Conservation (phyloP, 1,284 basidiomycete species). For the Ceratobasidium sp. region DNA sequence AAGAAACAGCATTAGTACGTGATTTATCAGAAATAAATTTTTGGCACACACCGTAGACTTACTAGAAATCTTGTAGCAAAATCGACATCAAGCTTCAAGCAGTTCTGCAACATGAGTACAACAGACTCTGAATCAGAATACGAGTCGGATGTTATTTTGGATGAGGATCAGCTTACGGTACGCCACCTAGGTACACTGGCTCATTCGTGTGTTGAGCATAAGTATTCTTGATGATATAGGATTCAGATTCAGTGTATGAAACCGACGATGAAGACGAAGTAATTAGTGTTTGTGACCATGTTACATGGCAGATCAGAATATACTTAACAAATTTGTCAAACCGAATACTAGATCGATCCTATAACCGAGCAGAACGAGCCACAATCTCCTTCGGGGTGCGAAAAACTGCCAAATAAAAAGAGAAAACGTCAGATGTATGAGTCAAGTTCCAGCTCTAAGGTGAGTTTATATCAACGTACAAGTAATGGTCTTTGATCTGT, state of each 20-base stretch:
- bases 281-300: neutral
- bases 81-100: neutral
- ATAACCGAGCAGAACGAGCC: neutral
- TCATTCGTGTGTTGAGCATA: neutral
- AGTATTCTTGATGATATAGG: neutral
- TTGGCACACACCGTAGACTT: too few species aligned
- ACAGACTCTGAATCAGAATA: neutral
- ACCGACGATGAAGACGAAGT: neutral
- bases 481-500: too few species aligned
- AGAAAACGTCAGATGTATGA: neutral
- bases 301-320: too few species aligned
- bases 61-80: too few species aligned
- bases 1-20: too few species aligned
- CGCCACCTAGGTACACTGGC: neutral
- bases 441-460: neutral
- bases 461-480: neutral
- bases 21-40: too few species aligned
- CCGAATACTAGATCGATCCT: too few species aligned
- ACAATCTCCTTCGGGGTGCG: neutral
- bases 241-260: neutral
- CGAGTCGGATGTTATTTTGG: constrained; percentile 3
- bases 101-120: neutral
- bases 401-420: neutral
- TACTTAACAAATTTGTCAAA: too few species aligned
- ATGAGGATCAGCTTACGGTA: neutral